phyloP scores from a whole-genome alignment of 495 filamentous ascomycete species.

The Apiosordaria backusii region DNA sequence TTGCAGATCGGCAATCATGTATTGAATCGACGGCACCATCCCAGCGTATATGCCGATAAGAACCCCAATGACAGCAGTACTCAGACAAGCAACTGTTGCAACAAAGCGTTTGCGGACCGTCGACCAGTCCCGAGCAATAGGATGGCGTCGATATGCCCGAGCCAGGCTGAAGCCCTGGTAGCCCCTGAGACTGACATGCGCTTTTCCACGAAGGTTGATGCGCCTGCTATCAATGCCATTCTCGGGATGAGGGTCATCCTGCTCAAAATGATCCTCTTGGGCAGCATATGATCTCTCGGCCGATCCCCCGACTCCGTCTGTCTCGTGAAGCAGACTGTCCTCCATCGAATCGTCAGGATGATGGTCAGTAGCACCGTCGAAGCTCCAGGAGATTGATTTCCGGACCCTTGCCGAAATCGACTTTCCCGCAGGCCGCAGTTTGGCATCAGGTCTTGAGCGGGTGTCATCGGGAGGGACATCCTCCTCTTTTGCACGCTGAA shows the following conservation, averaged over 20 bases:
- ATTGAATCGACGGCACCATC: conserved; percentile 70
- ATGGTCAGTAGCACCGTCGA: conserved; percentile 22
- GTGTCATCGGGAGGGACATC: conserved; percentile 1
- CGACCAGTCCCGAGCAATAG: conserved; percentile 64
- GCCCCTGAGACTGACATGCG: conserved; percentile 42
- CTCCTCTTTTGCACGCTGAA: conserved; percentile 11
- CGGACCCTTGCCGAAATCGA: conserved; percentile 1
- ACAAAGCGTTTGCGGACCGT: conserved; percentile 60
- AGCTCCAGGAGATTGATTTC: conserved; percentile 13
- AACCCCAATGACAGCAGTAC: conserved; percentile 63
- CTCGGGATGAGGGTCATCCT: conserved; percentile 6
- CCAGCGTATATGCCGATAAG: conserved; percentile 73
- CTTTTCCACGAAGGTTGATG: conserved; percentile 37
- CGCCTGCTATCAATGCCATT: conserved; percentile 15
- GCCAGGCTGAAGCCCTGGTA: conserved; percentile 51
- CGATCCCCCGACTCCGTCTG: conserved; percentile 18
- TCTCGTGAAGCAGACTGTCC: neutral
- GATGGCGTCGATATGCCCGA: conserved; percentile 48
- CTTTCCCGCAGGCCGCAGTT: neutral
- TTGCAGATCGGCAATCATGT: conserved; percentile 61
- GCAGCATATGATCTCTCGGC: conserved; percentile 4
- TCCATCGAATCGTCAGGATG: conserved; percentile 3
- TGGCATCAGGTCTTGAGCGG: neutral
- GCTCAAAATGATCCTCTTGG: conserved; percentile 6
- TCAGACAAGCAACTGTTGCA: conserved; percentile 65